phyloP scores from a whole-genome alignment of 352 stramenopile species.

The Phytophthora pinifolia region DNA sequence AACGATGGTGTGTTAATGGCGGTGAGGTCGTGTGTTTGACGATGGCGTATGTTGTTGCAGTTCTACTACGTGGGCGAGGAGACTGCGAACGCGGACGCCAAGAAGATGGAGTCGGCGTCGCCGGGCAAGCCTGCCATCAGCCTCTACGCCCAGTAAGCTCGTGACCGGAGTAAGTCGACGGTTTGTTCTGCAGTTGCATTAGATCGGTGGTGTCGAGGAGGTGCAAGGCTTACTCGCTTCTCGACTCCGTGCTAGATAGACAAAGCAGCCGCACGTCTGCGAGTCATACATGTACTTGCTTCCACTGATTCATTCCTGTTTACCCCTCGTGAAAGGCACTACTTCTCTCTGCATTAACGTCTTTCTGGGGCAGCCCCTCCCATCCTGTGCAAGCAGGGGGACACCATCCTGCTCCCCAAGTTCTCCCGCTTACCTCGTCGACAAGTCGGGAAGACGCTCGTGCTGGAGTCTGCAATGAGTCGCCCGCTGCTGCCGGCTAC shows the following conservation, averaged over 20 bases:
- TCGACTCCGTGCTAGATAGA: conserved; percentile 21
- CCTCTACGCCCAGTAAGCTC: conserved; percentile 58
- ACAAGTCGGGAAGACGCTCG: no score
- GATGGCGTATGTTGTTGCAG: conserved; percentile 21
- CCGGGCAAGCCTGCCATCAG: conserved; percentile 84
- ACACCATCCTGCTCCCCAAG: no score
- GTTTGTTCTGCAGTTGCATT: conserved; percentile 14
- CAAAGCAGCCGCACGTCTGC: conserved; percentile 10
- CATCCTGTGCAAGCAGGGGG: no score
- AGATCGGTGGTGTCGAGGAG: conserved; percentile 13
- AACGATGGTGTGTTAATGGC: conserved; percentile 1
- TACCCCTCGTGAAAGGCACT: no score
- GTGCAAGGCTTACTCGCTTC: conserved; percentile 5
- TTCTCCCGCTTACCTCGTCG: no score
- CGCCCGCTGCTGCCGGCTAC: no score
- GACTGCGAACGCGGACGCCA: conserved; percentile 70
- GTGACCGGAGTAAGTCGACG: conserved; percentile 7
- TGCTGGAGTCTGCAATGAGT: no score
- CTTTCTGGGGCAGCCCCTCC: no score
- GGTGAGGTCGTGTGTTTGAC: not conserved
- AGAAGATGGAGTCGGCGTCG: conserved; percentile 84
- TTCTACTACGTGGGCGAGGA: conserved; percentile 82
- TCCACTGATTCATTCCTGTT: no score
- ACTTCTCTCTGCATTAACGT: no score
- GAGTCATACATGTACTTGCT: conserved; percentile 20